Conservation (phyloP, 345 rosid species). For the Hibiscus tridactylites region DNA sequence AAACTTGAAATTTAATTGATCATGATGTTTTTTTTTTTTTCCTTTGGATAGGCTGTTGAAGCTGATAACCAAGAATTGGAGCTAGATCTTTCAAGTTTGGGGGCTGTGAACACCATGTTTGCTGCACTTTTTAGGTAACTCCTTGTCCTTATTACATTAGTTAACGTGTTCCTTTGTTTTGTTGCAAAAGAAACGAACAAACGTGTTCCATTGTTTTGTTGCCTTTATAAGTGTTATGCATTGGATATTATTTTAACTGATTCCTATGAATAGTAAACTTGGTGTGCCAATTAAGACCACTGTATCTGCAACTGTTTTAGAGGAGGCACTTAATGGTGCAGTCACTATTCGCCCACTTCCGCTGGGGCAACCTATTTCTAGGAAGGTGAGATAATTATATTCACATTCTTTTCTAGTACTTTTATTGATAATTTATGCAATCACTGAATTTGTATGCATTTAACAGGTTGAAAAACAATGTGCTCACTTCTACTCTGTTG, state of each 20-base stretch:
- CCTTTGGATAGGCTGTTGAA: conserved; percentile 54
- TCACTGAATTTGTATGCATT: conserved; percentile 20
- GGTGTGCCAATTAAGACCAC: conserved; percentile 99
- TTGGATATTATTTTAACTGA: background rate
- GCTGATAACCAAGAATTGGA: conserved; percentile 78
- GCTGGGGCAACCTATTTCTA: conserved; percentile 52
- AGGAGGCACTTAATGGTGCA: conserved; percentile 86
- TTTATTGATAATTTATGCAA: conserved; percentile 5
- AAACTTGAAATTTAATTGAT: conserved; percentile 5
- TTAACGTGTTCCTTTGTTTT: background rate
- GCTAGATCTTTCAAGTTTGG: conserved; percentile 14
- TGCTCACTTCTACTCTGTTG: conserved; percentile 94
- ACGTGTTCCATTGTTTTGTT: background rate
- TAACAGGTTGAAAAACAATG: conserved; percentile 97
- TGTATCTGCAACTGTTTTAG: conserved; percentile 87
- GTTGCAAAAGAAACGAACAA: background rate
- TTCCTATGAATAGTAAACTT: conserved; percentile 54
- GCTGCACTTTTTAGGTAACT: conserved; percentile 85
- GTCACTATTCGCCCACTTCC: conserved; percentile 56
- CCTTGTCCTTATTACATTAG: background rate
- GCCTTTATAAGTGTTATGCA: background rate
- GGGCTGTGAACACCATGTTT: conserved; percentile 15
- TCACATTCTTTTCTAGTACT: conserved; percentile 12
- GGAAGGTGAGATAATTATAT: conserved; percentile 46
- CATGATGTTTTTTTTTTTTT: conserved; percentile 14